Evolutionary conservation across 139 green algal genomes (phyloP).

Genomic region (Chlamydomonas schloesseri): DNA sequence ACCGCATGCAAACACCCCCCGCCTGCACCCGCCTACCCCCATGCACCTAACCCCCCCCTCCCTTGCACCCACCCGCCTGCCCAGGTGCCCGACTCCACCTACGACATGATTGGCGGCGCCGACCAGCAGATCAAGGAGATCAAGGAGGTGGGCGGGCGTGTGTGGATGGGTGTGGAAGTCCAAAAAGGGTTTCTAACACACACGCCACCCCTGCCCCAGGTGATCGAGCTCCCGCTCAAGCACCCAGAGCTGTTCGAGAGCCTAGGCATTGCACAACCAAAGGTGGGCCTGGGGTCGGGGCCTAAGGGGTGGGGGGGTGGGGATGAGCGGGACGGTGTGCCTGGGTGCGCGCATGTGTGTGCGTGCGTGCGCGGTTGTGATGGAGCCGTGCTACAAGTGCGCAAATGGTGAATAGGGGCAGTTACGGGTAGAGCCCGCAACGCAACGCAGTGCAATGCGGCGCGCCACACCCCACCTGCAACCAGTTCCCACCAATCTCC

Average conservation of each 20-base stretch:
- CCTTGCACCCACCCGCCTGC: not conserved
- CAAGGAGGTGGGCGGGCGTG: conserved; percentile 89
- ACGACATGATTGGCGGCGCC: conserved; percentile 99
- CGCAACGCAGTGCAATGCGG: too few relatives aligned
- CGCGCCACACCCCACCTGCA: too few relatives aligned
- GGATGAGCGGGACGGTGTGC: not conserved
- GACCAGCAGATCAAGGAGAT: conserved; percentile 99
- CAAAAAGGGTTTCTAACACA: too few relatives aligned
- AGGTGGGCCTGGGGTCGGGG: conserved; percentile 65
- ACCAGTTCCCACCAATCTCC: too few relatives aligned
- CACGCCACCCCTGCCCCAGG: too few relatives aligned
- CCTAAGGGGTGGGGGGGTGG: not conserved
- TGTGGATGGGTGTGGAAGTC: not conserved
- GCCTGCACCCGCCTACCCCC: too few relatives aligned
- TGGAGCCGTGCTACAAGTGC: too few relatives aligned
- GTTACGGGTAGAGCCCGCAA: too few relatives aligned
- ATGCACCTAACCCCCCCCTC: too few relatives aligned
- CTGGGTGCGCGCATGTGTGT: too few relatives aligned
- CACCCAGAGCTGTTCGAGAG: conserved; percentile 99
- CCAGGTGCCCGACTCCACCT: conserved; percentile 96
- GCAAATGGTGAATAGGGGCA: too few relatives aligned
- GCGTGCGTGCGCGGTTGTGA: not conserved
- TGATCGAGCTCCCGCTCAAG: conserved; percentile 99
- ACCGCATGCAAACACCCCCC: too few relatives aligned
- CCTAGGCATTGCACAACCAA: conserved; percentile 98